Base-by-base conservation (phyloP, 2,329 filamentous ascomycete genomes). In the Trichoderma gracile region DNA sequence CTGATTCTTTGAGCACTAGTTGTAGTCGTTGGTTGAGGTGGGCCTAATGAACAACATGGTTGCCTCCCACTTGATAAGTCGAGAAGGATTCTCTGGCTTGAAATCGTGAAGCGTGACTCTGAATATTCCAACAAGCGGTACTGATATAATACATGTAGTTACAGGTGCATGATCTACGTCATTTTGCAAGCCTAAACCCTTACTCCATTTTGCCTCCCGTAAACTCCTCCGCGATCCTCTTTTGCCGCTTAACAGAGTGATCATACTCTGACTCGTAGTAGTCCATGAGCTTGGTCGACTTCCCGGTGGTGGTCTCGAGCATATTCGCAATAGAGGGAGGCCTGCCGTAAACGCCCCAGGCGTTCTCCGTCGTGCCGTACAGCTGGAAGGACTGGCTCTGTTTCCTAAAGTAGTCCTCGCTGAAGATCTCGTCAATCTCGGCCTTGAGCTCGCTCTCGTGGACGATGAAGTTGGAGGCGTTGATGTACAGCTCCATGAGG, bases 401-500 rank as follows among this genome's bases (percentile, higher is more conserved):
- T 67, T 75, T 75, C 64, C 72, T 75, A 74, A 83, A 86, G 76
- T 80, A 80, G 67, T 86, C 82, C 27, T 87, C 86, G 17, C 86
- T 84, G 78, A 97, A 99, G n/a, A 89, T 82, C 67, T 82, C 79
- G 23, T 96, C 89, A 64, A 97, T 88, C 68, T 87, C 84, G 17
- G 81, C 81, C 70, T 90, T 84, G 40, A 99, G 84, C 75, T 96
- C 89, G 57, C 83, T 79, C 75, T 96, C 93, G 25, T 84, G 88
- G 19, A 92, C 88, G 73, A 99, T 97, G 78, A 98, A 99, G 45
- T 86, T 81, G 27, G 90, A 86, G 5, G 95, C 93, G 70, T 93
- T 90, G 79, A 95, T 90, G 78, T 99, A 99, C 14, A 99, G 84
- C 65, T 91, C 88, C 77, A 97, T 92, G 33, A 99, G 79, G 17